Conservation (phyloP, 1,139 yeast species). For the Debaryomyces psychrophilus region DNA sequence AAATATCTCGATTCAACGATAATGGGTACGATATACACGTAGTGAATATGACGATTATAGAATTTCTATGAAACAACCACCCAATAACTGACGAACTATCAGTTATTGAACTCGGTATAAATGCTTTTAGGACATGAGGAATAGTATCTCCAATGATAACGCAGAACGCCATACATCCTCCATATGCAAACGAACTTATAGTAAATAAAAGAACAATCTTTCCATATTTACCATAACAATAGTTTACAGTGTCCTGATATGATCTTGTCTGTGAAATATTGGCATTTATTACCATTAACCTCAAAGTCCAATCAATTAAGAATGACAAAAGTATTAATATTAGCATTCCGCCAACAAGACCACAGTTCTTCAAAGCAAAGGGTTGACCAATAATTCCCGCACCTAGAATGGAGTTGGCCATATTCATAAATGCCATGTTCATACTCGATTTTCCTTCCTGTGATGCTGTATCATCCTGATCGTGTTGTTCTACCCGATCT, state of each 20-base stretch:
- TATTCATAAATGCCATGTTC: conserved; percentile 93
- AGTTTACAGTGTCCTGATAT: conserved; percentile 83
- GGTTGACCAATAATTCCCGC: conserved; percentile 97
- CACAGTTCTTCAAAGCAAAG: conserved; percentile 80
- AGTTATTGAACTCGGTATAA: conserved; percentile 58
- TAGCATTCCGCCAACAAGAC: conserved; percentile 72
- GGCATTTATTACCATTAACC: conserved; percentile 82
- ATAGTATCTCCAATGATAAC: conserved; percentile 94
- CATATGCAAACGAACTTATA: conserved; percentile 89
- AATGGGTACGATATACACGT: conserved; percentile 79
- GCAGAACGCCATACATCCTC: conserved; percentile 93
- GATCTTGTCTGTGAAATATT: conserved; percentile 74
- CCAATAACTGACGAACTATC: conserved; percentile 34
- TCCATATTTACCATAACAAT: conserved; percentile 78
- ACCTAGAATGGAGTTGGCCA: conserved; percentile 92
- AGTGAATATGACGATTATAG: conserved; percentile 70
- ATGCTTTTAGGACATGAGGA: conserved; percentile 80
- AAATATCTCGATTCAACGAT: conserved; percentile 77
- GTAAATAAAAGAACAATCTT: conserved; percentile 67
- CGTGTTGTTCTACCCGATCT: conserved; percentile 12
- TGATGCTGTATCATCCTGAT: conserved; percentile 14
- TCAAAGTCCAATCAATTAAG: conserved; percentile 83
- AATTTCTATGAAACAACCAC: conserved; percentile 66
- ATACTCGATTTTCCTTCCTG: conserved; percentile 49
- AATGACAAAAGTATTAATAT: conserved; percentile 62